Percentiles rank a stretch among this genome's conserved stretches.
Conservation (phyloP, 2,329 filamentous ascomycete species). For the Catunica adiposa region DNA sequence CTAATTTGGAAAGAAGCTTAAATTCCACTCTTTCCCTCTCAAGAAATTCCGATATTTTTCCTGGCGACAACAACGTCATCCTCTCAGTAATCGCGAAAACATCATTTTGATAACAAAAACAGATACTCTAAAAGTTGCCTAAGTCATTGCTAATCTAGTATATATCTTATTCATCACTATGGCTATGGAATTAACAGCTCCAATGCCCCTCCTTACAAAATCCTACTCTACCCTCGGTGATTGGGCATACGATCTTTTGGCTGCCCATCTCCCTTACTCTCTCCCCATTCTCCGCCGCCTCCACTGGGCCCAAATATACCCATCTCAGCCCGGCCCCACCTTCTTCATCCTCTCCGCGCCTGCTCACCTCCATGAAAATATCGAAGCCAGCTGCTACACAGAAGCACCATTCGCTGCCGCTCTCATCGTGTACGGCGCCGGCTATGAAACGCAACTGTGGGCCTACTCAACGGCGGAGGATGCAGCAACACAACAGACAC, state of each 20-base stretch:
- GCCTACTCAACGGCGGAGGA: conserved; percentile 39
- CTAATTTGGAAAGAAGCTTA: no score
- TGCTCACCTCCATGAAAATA: conserved; percentile 5
- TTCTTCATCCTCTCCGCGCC: conserved; percentile 24
- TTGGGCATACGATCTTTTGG: conserved; percentile 24
- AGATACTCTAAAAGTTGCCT: no score
- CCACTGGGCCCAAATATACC: conserved; percentile 29
- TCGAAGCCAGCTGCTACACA: not conserved
- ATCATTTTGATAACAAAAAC: no score
- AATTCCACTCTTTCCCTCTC: no score
- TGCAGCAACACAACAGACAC: conserved; percentile 7
- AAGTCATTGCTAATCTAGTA: no score
- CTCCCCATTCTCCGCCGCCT: conserved; percentile 46
- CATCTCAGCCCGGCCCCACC: not conserved
- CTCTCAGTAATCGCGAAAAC: not conserved
- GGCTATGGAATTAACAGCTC: not conserved
- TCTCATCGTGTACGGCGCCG: conserved; percentile 43
- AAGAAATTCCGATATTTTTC: not conserved
- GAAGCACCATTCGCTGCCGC: conserved; percentile 32
- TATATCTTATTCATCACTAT: no score
- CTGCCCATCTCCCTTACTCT: conserved; percentile 37
- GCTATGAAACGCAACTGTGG: conserved; percentile 49
- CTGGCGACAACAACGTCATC: not conserved
- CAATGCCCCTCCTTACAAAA: not conserved
- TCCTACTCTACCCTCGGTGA: not conserved